Evolutionary conservation across 768 basidiomycete genomes (phyloP).

Genomic region (Leccinellum luteum): DNA sequence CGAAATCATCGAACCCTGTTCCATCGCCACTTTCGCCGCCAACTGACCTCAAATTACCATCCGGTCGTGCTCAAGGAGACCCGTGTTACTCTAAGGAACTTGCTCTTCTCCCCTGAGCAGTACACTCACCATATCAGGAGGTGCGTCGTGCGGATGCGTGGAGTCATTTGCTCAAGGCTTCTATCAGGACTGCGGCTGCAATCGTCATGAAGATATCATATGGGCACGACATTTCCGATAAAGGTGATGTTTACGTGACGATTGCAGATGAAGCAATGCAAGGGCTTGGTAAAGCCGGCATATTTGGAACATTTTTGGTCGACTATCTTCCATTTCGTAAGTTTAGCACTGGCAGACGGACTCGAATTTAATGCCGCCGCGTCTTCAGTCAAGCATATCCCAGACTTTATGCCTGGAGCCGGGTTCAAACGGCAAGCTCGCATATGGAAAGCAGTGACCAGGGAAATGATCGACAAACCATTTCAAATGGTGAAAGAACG

Average conservation of each 20-base stretch:
- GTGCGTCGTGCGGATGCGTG: slow-evolving; percentile 9
- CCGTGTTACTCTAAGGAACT: slow-evolving; percentile 36
- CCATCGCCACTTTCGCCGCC: slow-evolving; percentile 36
- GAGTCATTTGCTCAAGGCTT: not conserved
- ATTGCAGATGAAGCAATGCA: slow-evolving; percentile 40
- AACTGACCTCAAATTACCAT: slow-evolving; percentile 26
- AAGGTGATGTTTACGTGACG: slow-evolving; percentile 39
- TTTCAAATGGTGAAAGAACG: slow-evolving; percentile 46
- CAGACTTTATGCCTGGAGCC: slow-evolving; percentile 48
- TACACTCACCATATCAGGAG: slow-evolving; percentile 39
- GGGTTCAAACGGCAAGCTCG: slow-evolving; percentile 47
- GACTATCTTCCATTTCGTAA: slow-evolving; percentile 34
- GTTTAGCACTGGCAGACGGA: slow-evolving; percentile 6
- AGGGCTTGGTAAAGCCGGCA: slow-evolving; percentile 36
- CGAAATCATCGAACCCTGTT: slow-evolving; percentile 38
- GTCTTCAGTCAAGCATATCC: slow-evolving; percentile 43
- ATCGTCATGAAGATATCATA: slow-evolving; percentile 43
- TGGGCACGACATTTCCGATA: slow-evolving; percentile 36
- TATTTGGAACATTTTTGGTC: slow-evolving; percentile 45
- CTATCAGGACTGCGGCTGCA: slow-evolving; percentile 34
- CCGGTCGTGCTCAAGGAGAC: slow-evolving; percentile 33
- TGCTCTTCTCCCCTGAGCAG: slow-evolving; percentile 36
- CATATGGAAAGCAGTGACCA: slow-evolving; percentile 35
- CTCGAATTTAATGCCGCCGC: not conserved
- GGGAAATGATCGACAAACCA: slow-evolving; percentile 32